Evolutionary conservation across 2,329 filamentous ascomycete genomes (phyloP), one percentile per base, ranked within the genome.

Genomic region (Balansia obtecta): DNA sequence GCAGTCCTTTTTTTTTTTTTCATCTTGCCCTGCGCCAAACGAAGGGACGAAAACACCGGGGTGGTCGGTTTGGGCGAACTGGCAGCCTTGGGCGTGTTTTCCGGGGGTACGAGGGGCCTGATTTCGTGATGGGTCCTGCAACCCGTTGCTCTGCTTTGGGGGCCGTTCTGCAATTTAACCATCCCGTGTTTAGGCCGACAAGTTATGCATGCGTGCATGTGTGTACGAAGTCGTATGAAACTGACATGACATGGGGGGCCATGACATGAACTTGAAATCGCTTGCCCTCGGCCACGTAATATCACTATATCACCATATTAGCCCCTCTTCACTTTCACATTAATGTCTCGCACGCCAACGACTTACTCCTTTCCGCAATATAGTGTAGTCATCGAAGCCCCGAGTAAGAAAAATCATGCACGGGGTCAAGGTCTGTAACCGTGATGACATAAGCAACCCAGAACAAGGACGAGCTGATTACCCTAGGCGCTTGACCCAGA

Each of bases 371-470:
- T n/a, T 27, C 8, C 22, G 16, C 20, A 30, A n/a, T n/a, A 16
- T 7, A 38, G 4, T 38, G 11, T 20, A 77, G 78, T 83, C 51
- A 78, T 83, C 54, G 80, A 79, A 51, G 78, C n/a, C n/a, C 76
- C 54, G 73, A 80, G 61, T 80, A 83, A 65, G 75, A 73, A 68
- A 71, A 76, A 56, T 76, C 74, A 48, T 71, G 76, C 58, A 74
- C 78, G n/a, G n/a, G 54, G 75, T 83, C 61, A 82, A 81, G 62
- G 76, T 83, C 52, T 76, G 80, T 51, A 80, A 81, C 68, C 73
- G 79, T 57, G 79, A 82, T 58, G 78, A 83, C 64, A 77, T 77
- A 46, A 74, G 73, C 50, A n/a, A n/a, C 74, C 49, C 79, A 83
- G 65, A 74, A 73, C 59, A 75, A 79, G 62, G 79, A 79, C 56